Percentiles rank a stretch among this genome's conserved stretches.
Conservation (phyloP, 805 yeast genomes). For the Ogataea corticis region DNA sequence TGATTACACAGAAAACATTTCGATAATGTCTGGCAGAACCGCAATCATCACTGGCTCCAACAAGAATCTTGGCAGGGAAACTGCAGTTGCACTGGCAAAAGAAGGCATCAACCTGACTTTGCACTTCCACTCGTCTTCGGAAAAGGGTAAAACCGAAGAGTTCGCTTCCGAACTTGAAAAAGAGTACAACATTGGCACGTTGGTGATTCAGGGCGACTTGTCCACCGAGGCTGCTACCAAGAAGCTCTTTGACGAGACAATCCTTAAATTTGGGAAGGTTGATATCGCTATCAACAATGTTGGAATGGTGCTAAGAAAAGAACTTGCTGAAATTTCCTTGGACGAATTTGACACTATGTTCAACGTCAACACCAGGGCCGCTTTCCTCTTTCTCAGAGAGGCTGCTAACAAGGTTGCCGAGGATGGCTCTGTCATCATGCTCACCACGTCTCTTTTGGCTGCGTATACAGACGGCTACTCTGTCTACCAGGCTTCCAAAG, state of each 20-base stretch:
- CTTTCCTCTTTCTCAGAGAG: constrained; percentile 60
- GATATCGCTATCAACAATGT: constrained; percentile 70
- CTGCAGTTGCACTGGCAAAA: constrained; percentile 54
- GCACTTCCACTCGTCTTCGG: constrained; percentile 52
- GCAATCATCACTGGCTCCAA: constrained; percentile 62
- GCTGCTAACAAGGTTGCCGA: constrained; percentile 53
- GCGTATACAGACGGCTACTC: constrained; percentile 60
- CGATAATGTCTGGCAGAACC: constrained; percentile 32
- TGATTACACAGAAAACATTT: no score
- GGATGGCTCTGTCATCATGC: constrained; percentile 53
- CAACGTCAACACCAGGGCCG: constrained; percentile 54
- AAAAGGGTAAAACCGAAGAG: constrained; percentile 36
- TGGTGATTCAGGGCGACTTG: constrained; percentile 43
- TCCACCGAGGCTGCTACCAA: constrained; percentile 42
- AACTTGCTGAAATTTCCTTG: constrained; percentile 50
- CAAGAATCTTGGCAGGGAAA: constrained; percentile 58
- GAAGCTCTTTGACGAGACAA: constrained; percentile 48
- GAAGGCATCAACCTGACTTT: constrained; percentile 54
- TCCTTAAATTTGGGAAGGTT: constrained; percentile 45
- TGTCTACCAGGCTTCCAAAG: constrained; percentile 57
- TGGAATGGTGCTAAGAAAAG: constrained; percentile 67
- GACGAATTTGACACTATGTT: constrained; percentile 58
- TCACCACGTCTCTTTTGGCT: constrained; percentile 65
- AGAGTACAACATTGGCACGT: constrained; percentile 43
- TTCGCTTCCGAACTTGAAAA: constrained; percentile 39